Percentiles rank a stretch among this genome's conserved stretches.
These are phyloP conservation scores for Xylaria sp. DNA, from an alignment of 2,329 filamentous ascomycete species.

Conservation along the genomic window DNA sequence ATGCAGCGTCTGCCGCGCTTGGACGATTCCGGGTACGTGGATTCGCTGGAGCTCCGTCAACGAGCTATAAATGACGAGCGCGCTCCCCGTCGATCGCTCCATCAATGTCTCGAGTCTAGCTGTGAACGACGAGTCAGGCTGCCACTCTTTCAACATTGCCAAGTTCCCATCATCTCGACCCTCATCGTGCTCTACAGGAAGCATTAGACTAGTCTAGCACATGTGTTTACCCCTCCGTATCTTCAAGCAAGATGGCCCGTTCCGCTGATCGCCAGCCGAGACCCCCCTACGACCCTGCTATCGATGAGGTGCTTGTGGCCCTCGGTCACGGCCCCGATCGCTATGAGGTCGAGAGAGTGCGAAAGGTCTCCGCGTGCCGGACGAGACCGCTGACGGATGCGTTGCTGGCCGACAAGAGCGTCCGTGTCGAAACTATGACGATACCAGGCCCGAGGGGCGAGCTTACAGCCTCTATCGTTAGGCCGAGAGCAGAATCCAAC, in stretches of 20 bases:
- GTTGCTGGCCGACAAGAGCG: conserved; percentile 38
- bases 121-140: neutral
- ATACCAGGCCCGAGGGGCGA: conserved; percentile 36
- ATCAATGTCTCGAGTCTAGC: neutral
- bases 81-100: conserved; percentile 12
- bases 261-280: conserved; percentile 36
- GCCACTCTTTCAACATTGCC: neutral
- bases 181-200: conserved; percentile 1
- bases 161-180: neutral
- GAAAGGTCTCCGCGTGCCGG: conserved; percentile 35
- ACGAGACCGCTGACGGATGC: conserved; percentile 37
- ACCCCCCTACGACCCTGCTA: conserved; percentile 40
- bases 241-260: conserved; percentile 34
- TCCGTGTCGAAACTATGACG: conserved; percentile 34
- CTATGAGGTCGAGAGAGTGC: conserved; percentile 39
- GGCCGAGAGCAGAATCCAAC: conserved; percentile 33
- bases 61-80: conserved; percentile 18
- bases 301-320: conserved; percentile 33
- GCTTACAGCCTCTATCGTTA: conserved; percentile 36
- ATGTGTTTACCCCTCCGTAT: conserved; percentile 10
- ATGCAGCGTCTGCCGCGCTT: conserved; percentile 23
- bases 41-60: conserved; percentile 6
- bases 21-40: conserved; percentile 22
- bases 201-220: no score
- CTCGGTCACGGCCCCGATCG: conserved; percentile 35